Percentiles rank a stretch among this genome's conserved stretches.
These are phyloP conservation scores for Diaporthe velutina DNA, from an alignment of 2,329 filamentous ascomycete species.

Conservation along the genomic window DNA sequence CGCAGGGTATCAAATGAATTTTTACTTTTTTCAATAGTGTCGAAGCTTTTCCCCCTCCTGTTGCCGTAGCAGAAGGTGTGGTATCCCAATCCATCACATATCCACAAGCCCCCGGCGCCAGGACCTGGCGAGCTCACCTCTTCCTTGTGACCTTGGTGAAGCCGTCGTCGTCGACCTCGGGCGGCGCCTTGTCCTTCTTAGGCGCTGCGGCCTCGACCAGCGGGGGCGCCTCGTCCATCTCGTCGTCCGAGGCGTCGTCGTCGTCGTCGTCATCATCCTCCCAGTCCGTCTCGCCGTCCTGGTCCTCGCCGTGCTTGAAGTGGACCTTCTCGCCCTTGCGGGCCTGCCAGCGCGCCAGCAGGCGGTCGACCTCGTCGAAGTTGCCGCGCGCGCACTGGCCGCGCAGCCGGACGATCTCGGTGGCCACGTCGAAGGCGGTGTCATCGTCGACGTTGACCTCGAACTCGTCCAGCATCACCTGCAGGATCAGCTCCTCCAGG, in stretches of 20 bases:
- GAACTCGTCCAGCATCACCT: constrained; percentile 97
- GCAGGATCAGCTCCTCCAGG: constrained; percentile 85
- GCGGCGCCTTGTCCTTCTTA: constrained; percentile 72
- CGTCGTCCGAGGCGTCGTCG: constrained; percentile 70
- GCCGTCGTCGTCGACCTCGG: constrained; percentile 84
- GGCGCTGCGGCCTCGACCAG: constrained; percentile 61
- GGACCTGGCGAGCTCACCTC: constrained; percentile 61
- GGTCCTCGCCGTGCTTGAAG: constrained; percentile 68
- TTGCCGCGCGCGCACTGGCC: constrained; percentile 74
- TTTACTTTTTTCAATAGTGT: constrained; percentile 5
- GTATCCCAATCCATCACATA: neutral
- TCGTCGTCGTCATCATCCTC: constrained; percentile 67
- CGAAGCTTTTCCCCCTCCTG: neutral
- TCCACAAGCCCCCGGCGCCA: neutral
- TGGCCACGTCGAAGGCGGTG: constrained; percentile 80
- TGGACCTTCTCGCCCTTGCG: constrained; percentile 70
- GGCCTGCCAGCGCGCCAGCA: constrained; percentile 74
- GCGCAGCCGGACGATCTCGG: constrained; percentile 77
- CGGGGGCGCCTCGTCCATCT: constrained; percentile 77
- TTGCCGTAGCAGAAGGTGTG: neutral
- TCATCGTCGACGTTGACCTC: constrained; percentile 94
- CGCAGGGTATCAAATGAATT: constrained; percentile 30
- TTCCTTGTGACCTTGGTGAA: constrained; percentile 82
- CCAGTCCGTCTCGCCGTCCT: constrained; percentile 71
- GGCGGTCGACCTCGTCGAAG: constrained; percentile 72